These are phyloP conservation scores for Suillus luteus DNA, from an alignment of 768 basidiomycete species.

Conservation along the genomic window DNA sequence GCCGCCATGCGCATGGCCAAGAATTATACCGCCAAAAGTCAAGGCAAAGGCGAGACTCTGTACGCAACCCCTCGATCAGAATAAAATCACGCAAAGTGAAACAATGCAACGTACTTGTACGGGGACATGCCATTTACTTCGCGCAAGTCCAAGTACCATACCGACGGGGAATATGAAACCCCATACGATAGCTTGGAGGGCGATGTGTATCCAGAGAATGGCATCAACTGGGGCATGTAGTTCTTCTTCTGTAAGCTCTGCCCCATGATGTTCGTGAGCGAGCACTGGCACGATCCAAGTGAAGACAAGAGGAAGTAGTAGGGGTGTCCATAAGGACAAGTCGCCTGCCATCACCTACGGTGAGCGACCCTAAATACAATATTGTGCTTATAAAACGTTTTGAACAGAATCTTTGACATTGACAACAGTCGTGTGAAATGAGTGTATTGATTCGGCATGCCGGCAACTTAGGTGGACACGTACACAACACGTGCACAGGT, in stretches of 20 bases:
- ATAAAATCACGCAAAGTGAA: background rate
- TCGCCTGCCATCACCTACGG: background rate
- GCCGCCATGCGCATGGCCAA: slow-evolving; percentile 88
- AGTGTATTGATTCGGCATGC: background rate
- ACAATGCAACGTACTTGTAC: slow-evolving; percentile 57
- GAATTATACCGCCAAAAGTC: slow-evolving; percentile 70
- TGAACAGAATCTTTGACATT: no score
- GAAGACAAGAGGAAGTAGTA: background rate
- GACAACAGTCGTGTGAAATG: background rate
- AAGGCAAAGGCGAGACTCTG: slow-evolving; percentile 70
- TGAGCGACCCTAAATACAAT: background rate
- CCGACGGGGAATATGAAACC: slow-evolving; percentile 85
- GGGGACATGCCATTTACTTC: slow-evolving; percentile 90
- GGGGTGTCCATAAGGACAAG: background rate
- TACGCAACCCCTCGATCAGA: slow-evolving; percentile 7
- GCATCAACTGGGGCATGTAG: slow-evolving; percentile 68
- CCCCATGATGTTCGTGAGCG: slow-evolving; percentile 66
- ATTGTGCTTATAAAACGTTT: background rate
- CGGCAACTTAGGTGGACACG: background rate
- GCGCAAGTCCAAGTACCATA: slow-evolving; percentile 73
- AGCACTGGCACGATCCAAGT: slow-evolving; percentile 9
- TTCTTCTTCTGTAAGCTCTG: slow-evolving; percentile 60
- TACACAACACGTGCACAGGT: background rate
- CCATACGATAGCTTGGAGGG: slow-evolving; percentile 79
- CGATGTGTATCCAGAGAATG: slow-evolving; percentile 82